Conservation (phyloP, 2,329 filamentous ascomycete genomes). For the Clonostachys rosea region DNA sequence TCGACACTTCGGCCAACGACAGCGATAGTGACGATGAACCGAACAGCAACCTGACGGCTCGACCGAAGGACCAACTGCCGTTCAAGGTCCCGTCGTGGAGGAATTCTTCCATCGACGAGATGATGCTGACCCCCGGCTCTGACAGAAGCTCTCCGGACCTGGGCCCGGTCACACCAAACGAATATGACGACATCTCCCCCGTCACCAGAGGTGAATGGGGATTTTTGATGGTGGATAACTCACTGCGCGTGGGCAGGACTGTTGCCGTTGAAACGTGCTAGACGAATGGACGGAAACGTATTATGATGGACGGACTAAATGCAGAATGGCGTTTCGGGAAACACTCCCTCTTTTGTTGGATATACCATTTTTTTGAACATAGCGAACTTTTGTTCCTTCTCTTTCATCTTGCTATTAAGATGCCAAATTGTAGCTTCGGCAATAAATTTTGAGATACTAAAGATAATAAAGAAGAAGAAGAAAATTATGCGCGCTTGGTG, state of each 20-base stretch:
- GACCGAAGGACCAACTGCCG: slow-evolving; percentile 21
- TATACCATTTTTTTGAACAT: background rate
- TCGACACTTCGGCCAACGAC: slow-evolving; percentile 14
- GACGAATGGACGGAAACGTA: background rate
- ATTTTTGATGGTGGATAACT: slow-evolving; percentile 48
- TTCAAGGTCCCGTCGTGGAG: slow-evolving; percentile 20
- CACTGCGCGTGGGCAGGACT: slow-evolving; percentile 34
- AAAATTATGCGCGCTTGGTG: background rate
- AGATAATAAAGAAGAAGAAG: no score
- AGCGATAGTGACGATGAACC: slow-evolving; percentile 24
- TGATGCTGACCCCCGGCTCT: slow-evolving; percentile 21
- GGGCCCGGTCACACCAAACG: slow-evolving; percentile 53
- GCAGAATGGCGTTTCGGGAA: no score
- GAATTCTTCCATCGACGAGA: slow-evolving; percentile 35
- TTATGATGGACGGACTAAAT: no score
- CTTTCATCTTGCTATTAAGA: background rate
- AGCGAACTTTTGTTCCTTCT: background rate
- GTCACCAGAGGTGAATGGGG: slow-evolving; percentile 60
- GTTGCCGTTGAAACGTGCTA: slow-evolving; percentile 49
- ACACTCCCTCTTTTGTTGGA: no score
- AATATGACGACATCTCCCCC: slow-evolving; percentile 58
- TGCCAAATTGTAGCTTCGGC: background rate
- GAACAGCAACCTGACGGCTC: slow-evolving; percentile 20
- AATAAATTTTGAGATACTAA: no score
- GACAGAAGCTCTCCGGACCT: slow-evolving; percentile 13